These are phyloP conservation scores for Naematelia aurantialba DNA, from an alignment of 768 basidiomycete species.

Conservation along the genomic window DNA sequence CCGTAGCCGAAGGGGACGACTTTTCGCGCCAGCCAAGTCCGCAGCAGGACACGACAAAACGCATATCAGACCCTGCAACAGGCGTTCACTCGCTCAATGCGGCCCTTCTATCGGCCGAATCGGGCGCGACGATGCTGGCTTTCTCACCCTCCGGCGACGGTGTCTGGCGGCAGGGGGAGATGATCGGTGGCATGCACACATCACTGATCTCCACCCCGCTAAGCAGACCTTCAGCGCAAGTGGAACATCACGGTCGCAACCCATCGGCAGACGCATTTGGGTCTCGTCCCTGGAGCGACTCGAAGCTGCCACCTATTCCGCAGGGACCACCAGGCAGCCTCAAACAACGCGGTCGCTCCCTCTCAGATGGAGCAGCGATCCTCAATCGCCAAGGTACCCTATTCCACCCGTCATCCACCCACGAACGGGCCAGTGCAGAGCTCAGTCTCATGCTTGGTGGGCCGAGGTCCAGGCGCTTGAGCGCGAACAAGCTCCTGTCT, in stretches of 20 bases:
- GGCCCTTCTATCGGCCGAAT: conserved; percentile 30
- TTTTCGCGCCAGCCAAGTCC: not conserved
- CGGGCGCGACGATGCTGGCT: conserved; percentile 36
- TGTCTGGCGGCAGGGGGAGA: conserved; percentile 18
- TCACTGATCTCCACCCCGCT: conserved; percentile 22
- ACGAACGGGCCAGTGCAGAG: conserved; percentile 42
- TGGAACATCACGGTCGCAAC: not conserved
- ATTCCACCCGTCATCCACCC: conserved; percentile 40
- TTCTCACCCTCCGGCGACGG: conserved; percentile 31
- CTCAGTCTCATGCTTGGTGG: conserved; percentile 43
- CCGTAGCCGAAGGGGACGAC: not conserved
- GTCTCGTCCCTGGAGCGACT: conserved; percentile 36
- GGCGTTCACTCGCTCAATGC: conserved; percentile 39
- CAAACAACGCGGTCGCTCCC: conserved; percentile 26
- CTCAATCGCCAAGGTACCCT: conserved; percentile 46
- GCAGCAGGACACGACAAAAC: conserved; percentile 9
- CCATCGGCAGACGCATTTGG: conserved; percentile 10
- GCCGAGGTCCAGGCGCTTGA: conserved; percentile 27
- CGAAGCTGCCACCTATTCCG: conserved; percentile 19
- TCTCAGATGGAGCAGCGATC: conserved; percentile 44
- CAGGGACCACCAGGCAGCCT: conserved; percentile 11
- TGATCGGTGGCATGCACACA: conserved; percentile 22
- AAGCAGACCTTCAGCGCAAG: conserved; percentile 9
- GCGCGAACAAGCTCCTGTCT: conserved; percentile 37
- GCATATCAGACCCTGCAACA: conserved; percentile 26